phyloP scores from a whole-genome alignment of 192 early-diverging fungal genomes.

The Rhizoclosmatium globosum region DNA sequence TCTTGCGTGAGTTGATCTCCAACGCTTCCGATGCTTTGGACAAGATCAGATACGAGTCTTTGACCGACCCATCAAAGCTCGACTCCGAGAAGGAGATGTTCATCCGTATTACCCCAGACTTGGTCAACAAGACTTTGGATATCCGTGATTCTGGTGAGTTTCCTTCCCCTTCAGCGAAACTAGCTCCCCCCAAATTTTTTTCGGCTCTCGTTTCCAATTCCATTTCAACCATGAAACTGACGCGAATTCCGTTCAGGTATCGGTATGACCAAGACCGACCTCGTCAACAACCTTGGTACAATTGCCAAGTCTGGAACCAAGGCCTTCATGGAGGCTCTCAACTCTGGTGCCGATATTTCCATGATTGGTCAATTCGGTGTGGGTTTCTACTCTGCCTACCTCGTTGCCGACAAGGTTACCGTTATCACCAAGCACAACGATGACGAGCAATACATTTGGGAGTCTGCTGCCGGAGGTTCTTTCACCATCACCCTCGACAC shows the following conservation, averaged over 20 bases:
- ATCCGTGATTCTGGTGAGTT: conserved; percentile 81
- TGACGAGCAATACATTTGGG: conserved; percentile 97
- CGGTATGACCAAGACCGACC: conserved; percentile 95
- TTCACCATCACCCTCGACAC: conserved; percentile 91
- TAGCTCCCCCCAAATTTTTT: not conserved
- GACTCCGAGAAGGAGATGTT: conserved; percentile 93
- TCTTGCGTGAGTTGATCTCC: conserved; percentile 98
- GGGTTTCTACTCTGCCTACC: conserved; percentile 99
- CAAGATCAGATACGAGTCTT: conserved; percentile 98
- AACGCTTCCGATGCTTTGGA: conserved; percentile 96
- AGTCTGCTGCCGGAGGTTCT: conserved; percentile 86
- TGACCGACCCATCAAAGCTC: conserved; percentile 92
- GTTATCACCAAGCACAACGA: conserved; percentile 98
- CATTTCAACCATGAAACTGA: not conserved
- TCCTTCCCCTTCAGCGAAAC: not conserved
- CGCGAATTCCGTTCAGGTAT: conserved; percentile 62
- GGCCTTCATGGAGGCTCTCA: conserved; percentile 98
- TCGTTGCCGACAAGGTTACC: conserved; percentile 97
- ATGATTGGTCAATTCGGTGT: conserved; percentile 99
- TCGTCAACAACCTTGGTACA: conserved; percentile 98
- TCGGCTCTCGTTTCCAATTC: not conserved
- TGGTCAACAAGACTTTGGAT: conserved; percentile 83
- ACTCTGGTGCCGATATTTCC: conserved; percentile 95
- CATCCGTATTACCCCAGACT: conserved; percentile 93
- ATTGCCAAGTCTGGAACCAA: conserved; percentile 99